phyloP scores from a whole-genome alignment of 768 basidiomycete genomes.

The Mycena vitilis region DNA sequence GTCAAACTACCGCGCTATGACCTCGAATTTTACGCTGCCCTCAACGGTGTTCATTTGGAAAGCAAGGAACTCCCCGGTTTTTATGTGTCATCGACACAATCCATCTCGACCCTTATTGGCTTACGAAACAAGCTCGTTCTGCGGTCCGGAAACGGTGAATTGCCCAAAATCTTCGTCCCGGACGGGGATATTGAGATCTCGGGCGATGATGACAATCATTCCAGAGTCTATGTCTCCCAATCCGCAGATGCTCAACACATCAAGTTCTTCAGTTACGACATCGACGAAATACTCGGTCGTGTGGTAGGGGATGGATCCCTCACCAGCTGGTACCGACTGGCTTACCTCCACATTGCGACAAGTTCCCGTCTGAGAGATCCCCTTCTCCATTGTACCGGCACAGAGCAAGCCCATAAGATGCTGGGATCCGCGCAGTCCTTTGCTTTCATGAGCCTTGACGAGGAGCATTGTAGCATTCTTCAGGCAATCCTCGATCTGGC shows the following conservation, averaged over 20 bases:
- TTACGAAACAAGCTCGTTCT: slow-evolving; percentile 55
- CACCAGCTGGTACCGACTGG: slow-evolving; percentile 45
- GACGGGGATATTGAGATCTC: slow-evolving; percentile 45
- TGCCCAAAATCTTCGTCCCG: slow-evolving; percentile 52
- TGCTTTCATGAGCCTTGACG: slow-evolving; percentile 53
- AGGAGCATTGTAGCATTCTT: slow-evolving; percentile 46
- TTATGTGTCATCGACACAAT: slow-evolving; percentile 55
- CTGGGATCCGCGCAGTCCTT: slow-evolving; percentile 50
- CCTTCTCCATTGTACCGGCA: slow-evolving; percentile 55
- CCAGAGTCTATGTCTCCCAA: slow-evolving; percentile 36
- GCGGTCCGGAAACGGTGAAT: slow-evolving; percentile 35
- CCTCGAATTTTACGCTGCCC: slow-evolving; percentile 54
- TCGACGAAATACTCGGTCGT: slow-evolving; percentile 48
- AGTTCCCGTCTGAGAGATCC: slow-evolving; percentile 56
- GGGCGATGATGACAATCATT: slow-evolving; percentile 33
- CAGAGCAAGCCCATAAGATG: slow-evolving; percentile 55
- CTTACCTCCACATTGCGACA: slow-evolving; percentile 60
- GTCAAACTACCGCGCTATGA: slow-evolving; percentile 54
- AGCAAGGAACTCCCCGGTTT: slow-evolving; percentile 55
- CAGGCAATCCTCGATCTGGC: slow-evolving; percentile 46
- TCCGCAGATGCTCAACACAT: slow-evolving; percentile 12
- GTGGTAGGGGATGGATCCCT: slow-evolving; percentile 45
- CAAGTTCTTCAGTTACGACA: slow-evolving; percentile 42
- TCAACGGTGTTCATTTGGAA: slow-evolving; percentile 45
- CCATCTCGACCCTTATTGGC: slow-evolving; percentile 58